These are phyloP conservation scores for Trichosporon sp. DNA, from an alignment of 1,284 basidiomycete genomes.

Conservation along the genomic window DNA sequence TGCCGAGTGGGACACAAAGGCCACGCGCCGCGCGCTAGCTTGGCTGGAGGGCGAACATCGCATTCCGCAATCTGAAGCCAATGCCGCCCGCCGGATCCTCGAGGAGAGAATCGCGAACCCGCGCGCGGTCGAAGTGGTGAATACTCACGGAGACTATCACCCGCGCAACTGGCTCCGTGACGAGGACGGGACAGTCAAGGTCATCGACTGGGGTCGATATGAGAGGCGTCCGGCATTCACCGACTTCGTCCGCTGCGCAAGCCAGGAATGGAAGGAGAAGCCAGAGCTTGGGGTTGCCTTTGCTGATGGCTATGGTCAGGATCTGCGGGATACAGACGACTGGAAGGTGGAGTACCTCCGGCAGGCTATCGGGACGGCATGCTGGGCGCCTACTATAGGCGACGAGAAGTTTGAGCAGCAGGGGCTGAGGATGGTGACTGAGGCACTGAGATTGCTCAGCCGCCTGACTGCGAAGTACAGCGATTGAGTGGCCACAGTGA, in stretches of 20 bases:
- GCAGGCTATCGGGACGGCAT: not conserved
- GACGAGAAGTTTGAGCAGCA: not conserved
- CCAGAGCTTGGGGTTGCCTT: not conserved
- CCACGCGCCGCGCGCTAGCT: not conserved
- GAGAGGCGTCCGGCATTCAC: not conserved
- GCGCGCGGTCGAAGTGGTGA: not conserved
- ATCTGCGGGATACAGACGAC: not conserved
- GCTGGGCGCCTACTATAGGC: not conserved
- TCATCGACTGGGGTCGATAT: not conserved
- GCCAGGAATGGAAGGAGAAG: not conserved
- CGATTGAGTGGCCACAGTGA: too few relatives aligned
- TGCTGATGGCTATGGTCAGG: not conserved
- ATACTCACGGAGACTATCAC: not conserved
- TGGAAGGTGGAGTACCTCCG: constrained; percentile 1
- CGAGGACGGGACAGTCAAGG: not conserved
- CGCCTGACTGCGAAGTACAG: not conserved
- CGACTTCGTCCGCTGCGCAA: not conserved
- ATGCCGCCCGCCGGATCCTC: not conserved
- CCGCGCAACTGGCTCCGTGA: not conserved
- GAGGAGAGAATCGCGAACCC: not conserved
- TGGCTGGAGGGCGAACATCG: not conserved
- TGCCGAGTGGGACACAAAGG: not conserved
- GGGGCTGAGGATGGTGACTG: not conserved
- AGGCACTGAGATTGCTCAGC: not conserved
- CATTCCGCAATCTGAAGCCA: not conserved